Conservation (phyloP, 2,329 filamentous ascomycete species). For the Stenocarpella maydis region DNA sequence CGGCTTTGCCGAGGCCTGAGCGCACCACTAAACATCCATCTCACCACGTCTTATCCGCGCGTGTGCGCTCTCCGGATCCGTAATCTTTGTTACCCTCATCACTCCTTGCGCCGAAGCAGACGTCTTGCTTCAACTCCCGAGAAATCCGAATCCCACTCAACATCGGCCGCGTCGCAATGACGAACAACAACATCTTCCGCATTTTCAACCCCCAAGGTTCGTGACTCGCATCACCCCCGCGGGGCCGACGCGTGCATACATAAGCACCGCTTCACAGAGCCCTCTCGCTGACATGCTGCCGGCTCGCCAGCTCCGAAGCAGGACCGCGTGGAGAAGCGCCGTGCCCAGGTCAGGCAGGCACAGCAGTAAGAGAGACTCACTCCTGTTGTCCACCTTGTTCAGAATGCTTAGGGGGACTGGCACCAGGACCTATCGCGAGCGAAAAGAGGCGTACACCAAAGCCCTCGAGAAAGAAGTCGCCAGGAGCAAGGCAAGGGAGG, state of each 20-base stretch:
- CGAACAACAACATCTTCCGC: constrained; percentile 42
- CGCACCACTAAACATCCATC: neutral
- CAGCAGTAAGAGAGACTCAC: constrained; percentile 40
- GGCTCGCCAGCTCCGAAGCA: constrained; percentile 38
- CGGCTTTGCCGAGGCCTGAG: neutral
- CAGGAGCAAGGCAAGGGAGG: constrained; percentile 37
- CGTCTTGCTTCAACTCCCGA: no score
- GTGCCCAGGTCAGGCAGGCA: constrained; percentile 42
- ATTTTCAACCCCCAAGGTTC: constrained; percentile 46
- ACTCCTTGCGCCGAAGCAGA: neutral
- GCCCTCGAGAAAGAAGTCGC: constrained; percentile 41
- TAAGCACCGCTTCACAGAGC: no score
- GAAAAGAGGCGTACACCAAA: constrained; percentile 43
- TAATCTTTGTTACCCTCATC: neutral
- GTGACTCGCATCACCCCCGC: neutral
- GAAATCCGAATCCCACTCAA: accelerated
- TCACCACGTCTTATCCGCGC: neutral
- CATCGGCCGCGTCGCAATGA: neutral
- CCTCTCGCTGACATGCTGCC: neutral
- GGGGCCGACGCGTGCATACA: accelerated
- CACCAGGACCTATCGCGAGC: constrained; percentile 42
- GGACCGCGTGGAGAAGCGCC: constrained; percentile 40
- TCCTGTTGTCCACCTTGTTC: neutral
- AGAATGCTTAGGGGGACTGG: neutral
- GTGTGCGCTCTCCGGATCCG: no score